Evolutionary conservation across 805 yeast species (phyloP), one percentile per base, ranked within the genome.

Genomic region (Dipodascopsis tothii): DNA sequence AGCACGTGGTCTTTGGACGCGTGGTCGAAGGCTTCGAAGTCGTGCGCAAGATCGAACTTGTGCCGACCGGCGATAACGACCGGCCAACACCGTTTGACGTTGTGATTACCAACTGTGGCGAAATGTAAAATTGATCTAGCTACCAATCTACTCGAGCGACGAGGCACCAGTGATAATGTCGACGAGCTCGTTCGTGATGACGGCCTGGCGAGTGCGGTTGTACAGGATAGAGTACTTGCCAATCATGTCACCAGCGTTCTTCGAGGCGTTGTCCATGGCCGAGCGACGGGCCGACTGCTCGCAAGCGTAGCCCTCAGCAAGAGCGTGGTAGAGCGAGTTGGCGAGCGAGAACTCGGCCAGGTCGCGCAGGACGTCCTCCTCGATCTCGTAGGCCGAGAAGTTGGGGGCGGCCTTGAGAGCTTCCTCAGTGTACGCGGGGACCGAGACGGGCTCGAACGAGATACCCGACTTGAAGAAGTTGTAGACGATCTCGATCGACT

Each of bases 91-190:
- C 60, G 20, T 52, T 58, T 33, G 58, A 56, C 2, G 60, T 66
- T 5, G 44, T 43, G 14, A 57, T 66, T 6, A 35, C 51, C 3
- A 56, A 66, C 36, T 66, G 70, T 47, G 70, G 70, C 2, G 68
- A 66, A 38, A 60, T 62, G 64, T 64, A 48, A 25, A 25, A 25
- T 25, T 25, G 30, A 25, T 14, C 30, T 33, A 9, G n/a, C 14
- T 16, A 33, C 11, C 14, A 33, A 7, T 36, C 33, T 83, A 90
- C 74, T 84, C 95, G 73, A 92, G 80, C 48, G 97, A 86, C 54
- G 97, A 86, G 63, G 98, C 98, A 87, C 98, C 98, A 62, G 98
- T 92, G 70, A 92, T 90, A 65, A 92, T 92, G 74, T 92, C 98
- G 65, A 92, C 98, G 80, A 92, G 76, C 77, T 92, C 98, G 80